Percentiles rank a stretch among this genome's conserved stretches.
Evolutionary conservation across 257 asterid genomes (phyloP).

Genomic region (Rhazya stricta): DNA sequence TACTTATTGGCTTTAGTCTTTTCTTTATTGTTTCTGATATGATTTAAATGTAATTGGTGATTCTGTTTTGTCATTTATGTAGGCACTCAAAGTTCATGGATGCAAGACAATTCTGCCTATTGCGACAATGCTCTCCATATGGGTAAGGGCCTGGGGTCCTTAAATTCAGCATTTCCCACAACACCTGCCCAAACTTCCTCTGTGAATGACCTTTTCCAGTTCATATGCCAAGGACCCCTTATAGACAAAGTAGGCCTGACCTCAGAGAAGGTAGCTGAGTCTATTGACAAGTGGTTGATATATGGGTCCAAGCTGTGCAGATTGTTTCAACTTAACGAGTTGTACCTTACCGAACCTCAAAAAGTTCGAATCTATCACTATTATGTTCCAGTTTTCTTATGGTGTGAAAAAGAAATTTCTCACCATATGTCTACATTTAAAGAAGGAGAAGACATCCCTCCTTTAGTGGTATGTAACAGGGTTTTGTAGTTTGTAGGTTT

Average conservation of each 20-base stretch:
- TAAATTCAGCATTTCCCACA: constrained; percentile 37
- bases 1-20: not conserved
- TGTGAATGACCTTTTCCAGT: constrained; percentile 64
- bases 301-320: constrained; percentile 80
- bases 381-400: constrained; percentile 87
- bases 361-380: constrained; percentile 82
- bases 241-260: constrained; percentile 53
- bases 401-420: constrained; percentile 87
- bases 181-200: constrained; percentile 54
- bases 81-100: constrained; percentile 61
- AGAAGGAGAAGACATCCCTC: constrained; percentile 72
- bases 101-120: constrained; percentile 37
- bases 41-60: not conserved
- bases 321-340: constrained; percentile 68
- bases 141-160: constrained; percentile 37
- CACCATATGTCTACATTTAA: constrained; percentile 52
- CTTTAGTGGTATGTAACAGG: constrained; percentile 63
- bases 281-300: constrained; percentile 78
- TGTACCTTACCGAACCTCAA: constrained; percentile 67
- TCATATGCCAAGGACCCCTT: constrained; percentile 82
- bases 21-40: not conserved
- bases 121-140: constrained; percentile 22
- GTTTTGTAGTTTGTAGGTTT: not conserved
- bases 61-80: constrained; percentile 18
- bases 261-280: constrained; percentile 70